Base-by-base conservation (phyloP, 75 land plant species). In the Selaginella tamariscina region DNA sequence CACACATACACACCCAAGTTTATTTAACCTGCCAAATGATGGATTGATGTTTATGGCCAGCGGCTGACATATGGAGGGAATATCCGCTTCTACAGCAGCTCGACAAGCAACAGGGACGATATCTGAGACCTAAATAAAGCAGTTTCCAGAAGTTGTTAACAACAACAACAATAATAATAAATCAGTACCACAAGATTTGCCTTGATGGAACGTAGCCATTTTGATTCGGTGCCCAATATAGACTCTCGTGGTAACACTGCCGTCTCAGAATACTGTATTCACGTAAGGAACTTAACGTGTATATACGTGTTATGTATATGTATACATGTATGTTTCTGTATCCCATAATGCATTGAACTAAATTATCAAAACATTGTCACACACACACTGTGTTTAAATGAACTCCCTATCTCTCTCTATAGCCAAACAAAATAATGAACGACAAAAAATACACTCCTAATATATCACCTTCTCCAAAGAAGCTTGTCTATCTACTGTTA, bases 51-150 rank as follows among this genome's bases (percentile, higher is more conserved):
- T 90, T 82, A 59, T 74, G 55, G 30, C 96, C 99, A 76, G 96
- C 96, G 56, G 81, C 99, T 80, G 94, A 79, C 99, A 95, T 55
- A 95, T 86, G 59, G 92, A 85, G 24, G 89, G 99, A 78, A 95
- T 86, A 55, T 88, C 92, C 56, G 96, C 99, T 77, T 87, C 86
- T 59, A 85, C 86, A 71, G 99, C 99, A 57, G 99, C 99, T 73
- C 91, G 83, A 65, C 99, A 95, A 66, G 92, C 99, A 62, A 95
- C 87, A 64, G 99, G 91, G 70, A 95, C 99, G 73, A 95, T 90
- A 81, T 95, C 99, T 59, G 99, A 87, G 15, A 87, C 83, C 98
- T 92, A 1, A 13, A 2, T 32, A n/a, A 21, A 59, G 62, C 23
- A 11, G 54, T 59, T 59, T 49, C 5, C 27, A 24, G 59, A 24